Percentiles rank a stretch among this genome's conserved stretches.
phyloP scores from a whole-genome alignment of 805 yeast species.

The Suhomyces emberorum region DNA sequence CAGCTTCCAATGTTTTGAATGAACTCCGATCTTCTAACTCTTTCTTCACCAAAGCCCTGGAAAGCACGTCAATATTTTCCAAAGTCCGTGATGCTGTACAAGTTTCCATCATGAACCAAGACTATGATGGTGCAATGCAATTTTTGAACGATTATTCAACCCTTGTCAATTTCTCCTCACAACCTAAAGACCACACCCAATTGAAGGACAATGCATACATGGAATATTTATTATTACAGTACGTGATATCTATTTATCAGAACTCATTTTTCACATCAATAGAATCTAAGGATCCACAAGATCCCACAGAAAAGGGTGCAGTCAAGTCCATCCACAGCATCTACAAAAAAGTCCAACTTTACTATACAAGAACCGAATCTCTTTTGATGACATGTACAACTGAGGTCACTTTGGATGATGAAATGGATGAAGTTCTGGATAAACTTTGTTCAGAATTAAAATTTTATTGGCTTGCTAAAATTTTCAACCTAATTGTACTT shows the following conservation, averaged over 20 bases:
- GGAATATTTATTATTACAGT: slow-evolving; percentile 28
- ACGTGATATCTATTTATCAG: slow-evolving; percentile 17
- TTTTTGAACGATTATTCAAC: slow-evolving; percentile 15
- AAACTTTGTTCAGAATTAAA: slow-evolving; percentile 14
- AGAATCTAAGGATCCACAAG: not conserved
- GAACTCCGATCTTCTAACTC: not conserved
- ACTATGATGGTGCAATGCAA: slow-evolving; percentile 17
- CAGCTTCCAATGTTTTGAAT: not conserved
- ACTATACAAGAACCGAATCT: slow-evolving; percentile 19
- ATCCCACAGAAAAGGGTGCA: not conserved
- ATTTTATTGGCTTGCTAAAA: slow-evolving; percentile 20
- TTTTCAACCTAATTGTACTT: slow-evolving; percentile 19
- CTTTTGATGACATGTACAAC: slow-evolving; percentile 9
- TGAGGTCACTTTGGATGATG: slow-evolving; percentile 2
- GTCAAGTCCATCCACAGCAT: slow-evolving; percentile 12
- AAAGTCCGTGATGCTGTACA: slow-evolving; percentile 8
- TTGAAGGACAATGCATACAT: slow-evolving; percentile 23
- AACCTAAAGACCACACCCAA: slow-evolving; percentile 19
- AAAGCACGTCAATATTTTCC: not conserved
- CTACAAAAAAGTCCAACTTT: slow-evolving; percentile 21
- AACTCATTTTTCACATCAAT: not conserved
- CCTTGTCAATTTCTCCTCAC: slow-evolving; percentile 21
- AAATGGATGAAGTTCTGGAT: not conserved
- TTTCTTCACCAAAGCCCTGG: slow-evolving; percentile 1
- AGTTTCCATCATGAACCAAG: slow-evolving; percentile 13